Conservation (phyloP, 495 filamentous ascomycete genomes). For the Paragyromitra xinjiangensis region DNA sequence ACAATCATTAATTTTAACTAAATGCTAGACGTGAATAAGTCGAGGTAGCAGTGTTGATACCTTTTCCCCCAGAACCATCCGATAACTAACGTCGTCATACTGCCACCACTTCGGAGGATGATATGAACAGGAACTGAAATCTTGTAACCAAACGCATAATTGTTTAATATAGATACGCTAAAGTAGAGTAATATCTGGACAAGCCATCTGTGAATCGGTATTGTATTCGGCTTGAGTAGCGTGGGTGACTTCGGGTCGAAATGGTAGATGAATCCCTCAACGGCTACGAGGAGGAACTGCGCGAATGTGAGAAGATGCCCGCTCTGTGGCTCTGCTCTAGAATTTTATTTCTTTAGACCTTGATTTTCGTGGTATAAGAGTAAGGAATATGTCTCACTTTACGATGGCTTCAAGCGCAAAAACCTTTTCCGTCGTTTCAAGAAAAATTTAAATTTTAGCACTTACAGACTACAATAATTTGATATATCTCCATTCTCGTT, state of each 20-base stretch:
- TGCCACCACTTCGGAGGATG: constrained; percentile 92
- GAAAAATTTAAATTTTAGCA: constrained; percentile 36
- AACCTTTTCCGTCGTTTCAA: constrained; percentile 64
- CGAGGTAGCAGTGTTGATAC: not conserved
- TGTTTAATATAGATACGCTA: constrained; percentile 91
- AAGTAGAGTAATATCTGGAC: constrained; percentile 92
- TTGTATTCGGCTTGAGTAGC: constrained; percentile 77
- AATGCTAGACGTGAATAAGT: not conserved
- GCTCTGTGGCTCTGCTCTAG: constrained; percentile 69
- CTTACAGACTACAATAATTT: constrained; percentile 22
- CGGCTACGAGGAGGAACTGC: constrained; percentile 85
- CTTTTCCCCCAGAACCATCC: constrained; percentile 83
- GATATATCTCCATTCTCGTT: constrained; percentile 1
- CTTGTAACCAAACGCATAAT: constrained; percentile 95
- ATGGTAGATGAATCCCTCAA: constrained; percentile 78
- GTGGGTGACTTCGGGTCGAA: constrained; percentile 69
- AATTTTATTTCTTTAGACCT: constrained; percentile 18
- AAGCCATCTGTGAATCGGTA: constrained; percentile 85
- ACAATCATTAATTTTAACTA: not conserved
- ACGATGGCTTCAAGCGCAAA: constrained; percentile 96
- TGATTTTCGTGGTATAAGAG: not conserved
- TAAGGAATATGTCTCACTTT: constrained; percentile 69
- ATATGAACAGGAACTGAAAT: constrained; percentile 98
- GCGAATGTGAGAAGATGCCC: constrained; percentile 90
- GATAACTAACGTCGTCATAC: constrained; percentile 89